Base-by-base conservation (phyloP, 2,329 filamentous ascomycete species). In the Venturia nashicola region DNA sequence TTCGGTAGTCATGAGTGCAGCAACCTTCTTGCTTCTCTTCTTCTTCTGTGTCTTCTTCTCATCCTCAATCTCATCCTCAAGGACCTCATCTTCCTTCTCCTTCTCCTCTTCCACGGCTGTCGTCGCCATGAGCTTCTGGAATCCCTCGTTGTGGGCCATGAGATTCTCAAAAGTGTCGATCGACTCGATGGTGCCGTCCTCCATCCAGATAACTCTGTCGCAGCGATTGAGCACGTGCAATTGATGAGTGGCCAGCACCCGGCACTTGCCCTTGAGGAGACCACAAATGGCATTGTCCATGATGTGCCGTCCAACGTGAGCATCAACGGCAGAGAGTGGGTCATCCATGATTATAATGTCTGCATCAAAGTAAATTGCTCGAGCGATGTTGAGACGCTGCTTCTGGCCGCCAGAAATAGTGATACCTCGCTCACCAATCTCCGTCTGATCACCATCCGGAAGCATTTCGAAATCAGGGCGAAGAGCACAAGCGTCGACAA, bases 371-470 rank as follows among this genome's bases (percentile, higher is more conserved):
- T 86, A 87, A 63, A 87, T 86, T 1, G 84, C 84, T 63, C 94
- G 84, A 20, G 94, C 94, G 71, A 97, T 97, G 72, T 97, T 97
- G 68, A 97, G 79, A 12, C 94, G 86, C 74, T 97, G 93, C 75
- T 97, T 97, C 75, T 97, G 93, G 1, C 93, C 93, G 64, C 94
- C 93, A 20, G 91, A 96, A 1, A 97, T 89, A 0, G 91, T 97
- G 71, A 97, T 97, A 62, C 94, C 93, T 66, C 91, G 86, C 74
- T 97, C 94, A 34, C 93, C 94, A 71, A 97, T 96, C 73, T 97
- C 93, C 0, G 93, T 99, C 69, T 83, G 76, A 70, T 97, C 94
- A 16, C 91, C 89, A 65, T 89, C 84, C 0, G 93, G 93, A n/a
- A 97, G 80, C 86, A 96, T 96, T 59, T 96, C 90, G 7, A 97